These are phyloP conservation scores for Solanum chiquidenum DNA, from an alignment of 257 asterid genomes.

Conservation along the genomic window DNA sequence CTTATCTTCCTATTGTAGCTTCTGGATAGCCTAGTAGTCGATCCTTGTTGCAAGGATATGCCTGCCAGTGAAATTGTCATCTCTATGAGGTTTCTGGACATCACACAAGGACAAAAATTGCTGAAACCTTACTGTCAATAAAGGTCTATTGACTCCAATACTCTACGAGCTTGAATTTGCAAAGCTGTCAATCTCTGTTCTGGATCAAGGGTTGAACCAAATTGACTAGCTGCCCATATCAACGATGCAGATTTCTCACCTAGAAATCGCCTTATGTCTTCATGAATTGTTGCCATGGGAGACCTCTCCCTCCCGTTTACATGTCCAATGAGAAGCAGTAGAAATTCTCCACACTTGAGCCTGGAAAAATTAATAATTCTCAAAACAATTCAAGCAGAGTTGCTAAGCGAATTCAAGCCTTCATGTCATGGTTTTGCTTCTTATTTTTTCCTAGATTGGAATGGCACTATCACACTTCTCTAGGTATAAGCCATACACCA, in stretches of 20 bases:
- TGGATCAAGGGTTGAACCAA: conserved; percentile 76
- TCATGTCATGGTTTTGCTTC: not conserved
- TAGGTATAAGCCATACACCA: not conserved
- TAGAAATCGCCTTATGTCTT: conserved; percentile 62
- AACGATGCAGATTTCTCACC: conserved; percentile 89
- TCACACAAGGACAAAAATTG: not conserved
- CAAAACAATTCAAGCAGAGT: not conserved
- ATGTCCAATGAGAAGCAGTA: conserved; percentile 84
- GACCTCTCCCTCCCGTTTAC: conserved; percentile 69
- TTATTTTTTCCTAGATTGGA: not conserved
- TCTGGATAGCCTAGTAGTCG: not conserved
- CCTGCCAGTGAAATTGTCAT: not conserved
- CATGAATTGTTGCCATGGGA: conserved; percentile 82
- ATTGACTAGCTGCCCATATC: conserved; percentile 95
- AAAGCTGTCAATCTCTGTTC: conserved; percentile 73
- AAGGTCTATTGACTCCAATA: conserved; percentile 77
- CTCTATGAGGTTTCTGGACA: not conserved
- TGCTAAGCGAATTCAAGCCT: not conserved
- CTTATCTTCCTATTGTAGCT: not conserved
- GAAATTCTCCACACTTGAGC: conserved; percentile 89
- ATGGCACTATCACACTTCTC: not conserved
- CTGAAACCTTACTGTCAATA: conserved; percentile 15
- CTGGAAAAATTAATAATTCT: conserved; percentile 22
- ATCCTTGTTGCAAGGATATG: not conserved
- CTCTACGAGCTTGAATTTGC: conserved; percentile 80